Evolutionary conservation across 306 rosid genomes (phyloP).

Genomic region (Cucurbita ficifolia): DNA sequence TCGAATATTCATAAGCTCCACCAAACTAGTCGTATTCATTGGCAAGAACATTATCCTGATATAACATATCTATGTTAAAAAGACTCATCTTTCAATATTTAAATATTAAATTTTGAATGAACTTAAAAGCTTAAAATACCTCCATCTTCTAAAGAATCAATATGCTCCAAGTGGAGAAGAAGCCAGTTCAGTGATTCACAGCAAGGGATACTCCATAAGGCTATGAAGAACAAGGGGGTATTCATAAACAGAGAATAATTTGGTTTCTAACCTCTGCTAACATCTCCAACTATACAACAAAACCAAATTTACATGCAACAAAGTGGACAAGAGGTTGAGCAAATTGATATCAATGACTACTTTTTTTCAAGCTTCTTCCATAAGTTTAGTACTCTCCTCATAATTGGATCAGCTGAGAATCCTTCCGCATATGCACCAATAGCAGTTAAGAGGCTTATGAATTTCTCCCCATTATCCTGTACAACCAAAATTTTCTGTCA

Average conservation of each 20-base stretch:
- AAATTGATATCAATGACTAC: not conserved
- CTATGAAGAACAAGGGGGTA: not conserved
- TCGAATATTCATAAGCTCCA: no score
- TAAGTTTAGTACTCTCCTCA: slow-evolving; percentile 42
- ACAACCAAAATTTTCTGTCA: not conserved
- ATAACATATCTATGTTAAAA: no score
- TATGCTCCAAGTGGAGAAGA: not conserved
- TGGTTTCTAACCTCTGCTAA: not conserved
- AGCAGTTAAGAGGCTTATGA: slow-evolving; percentile 31
- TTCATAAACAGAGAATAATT: not conserved
- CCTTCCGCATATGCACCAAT: slow-evolving; percentile 90
- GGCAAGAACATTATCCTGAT: no score
- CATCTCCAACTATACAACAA: not conserved
- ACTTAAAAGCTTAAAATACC: not conserved
- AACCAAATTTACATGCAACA: not conserved
- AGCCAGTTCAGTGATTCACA: not conserved
- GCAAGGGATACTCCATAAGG: not conserved
- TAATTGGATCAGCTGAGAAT: slow-evolving; percentile 67
- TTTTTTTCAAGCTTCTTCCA: slow-evolving; percentile 27
- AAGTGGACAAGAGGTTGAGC: not conserved
- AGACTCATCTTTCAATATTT: no score
- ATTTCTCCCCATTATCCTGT: slow-evolving; percentile 64
- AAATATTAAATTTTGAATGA: no score
- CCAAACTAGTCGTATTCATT: no score
- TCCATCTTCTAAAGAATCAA: not conserved